Evolutionary conservation across 1,284 basidiomycete genomes (phyloP), one percentile per base, ranked within the genome.

Genomic region (Microbotryomycetes sp.): DNA sequence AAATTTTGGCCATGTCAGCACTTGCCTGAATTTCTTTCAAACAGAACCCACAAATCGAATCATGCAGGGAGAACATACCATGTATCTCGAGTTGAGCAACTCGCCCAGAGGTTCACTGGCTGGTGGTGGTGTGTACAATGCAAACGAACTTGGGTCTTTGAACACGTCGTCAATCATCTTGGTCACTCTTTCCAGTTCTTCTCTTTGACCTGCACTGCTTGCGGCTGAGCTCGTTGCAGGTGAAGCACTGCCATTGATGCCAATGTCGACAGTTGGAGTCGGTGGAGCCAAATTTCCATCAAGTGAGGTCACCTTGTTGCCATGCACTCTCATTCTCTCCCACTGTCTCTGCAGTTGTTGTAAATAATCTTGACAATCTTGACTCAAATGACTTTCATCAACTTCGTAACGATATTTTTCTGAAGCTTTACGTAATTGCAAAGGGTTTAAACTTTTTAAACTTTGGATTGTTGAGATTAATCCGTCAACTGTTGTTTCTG

Each of bases 371-470:
- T 84, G 79, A 72, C 93, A 97, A 74, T 98, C 94, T 26, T 96
- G 91, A 6, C 86, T 87, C 89, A 98, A 96, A 64, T 83, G 82
- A 2, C 83, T 81, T 77, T 98, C 94, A 72, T 88, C 88, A 54
- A 97, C 87, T 77, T 97, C 93, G 74, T 90, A 97, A 69, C 88
- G 87, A 78, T 98, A 98, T 71, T 97, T 93, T 54, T 86, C 84
- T 25, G 93, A 87, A 29, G 92, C 92, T 42, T 89, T 84, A 52
- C 91, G 85, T 86, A 98, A 92, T 81, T 97, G 94, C 0, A 96
- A 77, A 51, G 94, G 94, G 73, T 97, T 97, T 59, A 98, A 81
- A 54, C 83, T 78, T 68, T 84, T 86, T 79, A 97, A 83, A 1
- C 82, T 85, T 75, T 96, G 92, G 67, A 97, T 88, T 2, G 89